Base-by-base conservation (phyloP, 1,139 yeast species). In the Zygosaccharomyces sapae region DNA sequence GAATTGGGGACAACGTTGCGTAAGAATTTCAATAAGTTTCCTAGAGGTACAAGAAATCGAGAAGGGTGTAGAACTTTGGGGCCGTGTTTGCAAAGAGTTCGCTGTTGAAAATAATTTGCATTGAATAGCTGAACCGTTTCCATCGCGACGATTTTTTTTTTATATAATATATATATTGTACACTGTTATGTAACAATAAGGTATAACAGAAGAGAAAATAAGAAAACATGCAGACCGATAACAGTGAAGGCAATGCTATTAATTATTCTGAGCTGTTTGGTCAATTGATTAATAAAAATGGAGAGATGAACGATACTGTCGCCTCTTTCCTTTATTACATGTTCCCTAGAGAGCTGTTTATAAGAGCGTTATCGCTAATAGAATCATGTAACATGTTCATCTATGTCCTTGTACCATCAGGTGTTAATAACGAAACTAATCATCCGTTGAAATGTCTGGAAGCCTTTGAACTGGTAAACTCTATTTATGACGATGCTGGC, bases 11-110 rank as follows among this genome's bases (percentile, higher is more conserved):
- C 55, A 67, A 27, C 70, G 72, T 39, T 73, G 81, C 51, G 81
- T 81, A 29, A 71, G 95, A 53, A 66, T 86, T 16, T 80, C 87
- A 19, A 69, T 83, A 33, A 81, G 89, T 59, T 80, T 71, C 56
- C 66, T 83, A 47, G 67, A 71, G 5, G 63, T 65, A 10, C 75
- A 71, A 1, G 73, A 81, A 33, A 81, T 86, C 4, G 72, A 66
- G 42, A 57, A 68, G 40, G 96, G 94, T 1, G 70, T 87, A 16
- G 58, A 69, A 47, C 68, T 70, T n/a, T 84, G 89, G 87, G 94
- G 89, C 0, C 63, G 71, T 5, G 74, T 78, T 0, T 73, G 84
- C 52, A 56, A 51, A 36, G 51, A 50, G 16, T 51, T 55, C 45
- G 57, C 59, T 10, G 30, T 47, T 24, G 34, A 42, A 13, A 42